These are phyloP conservation scores for Craspedostauros australis DNA, from an alignment of 108 stramenopile genomes.

Conservation along the genomic window DNA sequence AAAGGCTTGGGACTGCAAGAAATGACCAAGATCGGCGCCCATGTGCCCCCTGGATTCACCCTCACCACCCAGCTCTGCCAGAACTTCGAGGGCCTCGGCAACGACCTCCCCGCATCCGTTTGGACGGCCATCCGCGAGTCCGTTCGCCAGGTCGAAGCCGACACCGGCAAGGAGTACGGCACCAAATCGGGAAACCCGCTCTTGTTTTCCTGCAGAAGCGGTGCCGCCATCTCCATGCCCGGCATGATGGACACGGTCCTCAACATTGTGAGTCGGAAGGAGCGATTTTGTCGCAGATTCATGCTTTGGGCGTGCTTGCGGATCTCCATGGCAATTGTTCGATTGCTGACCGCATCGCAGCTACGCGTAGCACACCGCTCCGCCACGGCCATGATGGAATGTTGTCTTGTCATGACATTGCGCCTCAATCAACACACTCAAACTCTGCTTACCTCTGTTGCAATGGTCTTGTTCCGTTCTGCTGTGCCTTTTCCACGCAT, in stretches of 20 bases:
- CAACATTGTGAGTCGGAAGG: conserved; percentile 43
- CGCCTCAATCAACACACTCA: no score
- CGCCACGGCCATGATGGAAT: no score
- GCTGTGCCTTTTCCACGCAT: no score
- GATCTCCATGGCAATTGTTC: no score
- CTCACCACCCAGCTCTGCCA: conserved; percentile 52
- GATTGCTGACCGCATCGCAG: no score
- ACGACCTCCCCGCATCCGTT: conserved; percentile 42
- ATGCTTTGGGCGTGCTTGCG: no score
- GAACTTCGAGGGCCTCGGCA: conserved; percentile 29
- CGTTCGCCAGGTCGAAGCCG: conserved; percentile 31
- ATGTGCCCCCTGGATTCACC: conserved; percentile 78
- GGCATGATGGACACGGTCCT: conserved; percentile 80
- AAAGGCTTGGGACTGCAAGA: conserved; percentile 72
- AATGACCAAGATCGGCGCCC: conserved; percentile 60
- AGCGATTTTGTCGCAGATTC: neutral
- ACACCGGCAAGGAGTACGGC: conserved; percentile 56
- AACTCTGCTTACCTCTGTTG: no score
- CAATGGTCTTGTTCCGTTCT: no score
- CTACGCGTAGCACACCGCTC: no score
- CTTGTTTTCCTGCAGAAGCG: conserved; percentile 54
- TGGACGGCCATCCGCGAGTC: conserved; percentile 30
- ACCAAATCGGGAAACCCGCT: conserved; percentile 46
- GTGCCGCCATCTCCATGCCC: conserved; percentile 64
- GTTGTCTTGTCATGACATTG: no score